Conservation (phyloP, 2,329 filamentous ascomycete genomes). For the Annulohypoxylon truncatum region DNA sequence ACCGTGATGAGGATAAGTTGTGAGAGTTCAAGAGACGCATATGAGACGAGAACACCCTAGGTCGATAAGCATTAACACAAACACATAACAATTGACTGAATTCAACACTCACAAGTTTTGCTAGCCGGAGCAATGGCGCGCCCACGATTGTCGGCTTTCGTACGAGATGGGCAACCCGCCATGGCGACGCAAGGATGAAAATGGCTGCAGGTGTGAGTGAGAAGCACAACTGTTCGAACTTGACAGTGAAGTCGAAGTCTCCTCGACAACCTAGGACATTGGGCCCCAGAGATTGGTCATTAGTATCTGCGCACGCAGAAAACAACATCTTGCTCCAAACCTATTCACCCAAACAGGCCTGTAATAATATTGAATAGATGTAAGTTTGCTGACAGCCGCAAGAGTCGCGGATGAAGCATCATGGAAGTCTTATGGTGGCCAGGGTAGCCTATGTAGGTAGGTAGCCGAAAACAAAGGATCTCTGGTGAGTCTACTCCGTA, state of each 20-base stretch:
- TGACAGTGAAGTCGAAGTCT: constrained; percentile 64
- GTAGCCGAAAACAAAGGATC: background rate
- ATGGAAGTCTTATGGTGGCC: background rate
- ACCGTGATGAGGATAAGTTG: constrained; percentile 19
- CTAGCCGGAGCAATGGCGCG: constrained; percentile 50
- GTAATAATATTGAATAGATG: background rate
- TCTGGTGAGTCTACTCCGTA: background rate
- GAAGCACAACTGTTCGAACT: constrained; percentile 62
- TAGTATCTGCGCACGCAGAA: constrained; percentile 26
- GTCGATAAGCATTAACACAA: background rate
- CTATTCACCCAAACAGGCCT: background rate
- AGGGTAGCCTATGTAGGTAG: background rate
- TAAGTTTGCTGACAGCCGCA: background rate
- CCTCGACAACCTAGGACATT: constrained; percentile 58
- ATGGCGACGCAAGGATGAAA: constrained; percentile 53
- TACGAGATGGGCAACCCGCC: constrained; percentile 50
- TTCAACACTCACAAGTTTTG: constrained; percentile 48
- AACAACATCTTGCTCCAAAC: constrained; percentile 28
- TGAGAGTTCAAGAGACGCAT: constrained; percentile 36
- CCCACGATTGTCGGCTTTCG: constrained; percentile 51
- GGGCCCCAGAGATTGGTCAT: constrained; percentile 53
- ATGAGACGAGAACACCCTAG: constrained; percentile 36
- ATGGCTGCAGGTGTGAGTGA: constrained; percentile 56
- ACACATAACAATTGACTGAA: background rate
- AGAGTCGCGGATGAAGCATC: background rate